phyloP scores from a whole-genome alignment of 2,329 filamentous ascomycete genomes.

The Falciphora oryzae region DNA sequence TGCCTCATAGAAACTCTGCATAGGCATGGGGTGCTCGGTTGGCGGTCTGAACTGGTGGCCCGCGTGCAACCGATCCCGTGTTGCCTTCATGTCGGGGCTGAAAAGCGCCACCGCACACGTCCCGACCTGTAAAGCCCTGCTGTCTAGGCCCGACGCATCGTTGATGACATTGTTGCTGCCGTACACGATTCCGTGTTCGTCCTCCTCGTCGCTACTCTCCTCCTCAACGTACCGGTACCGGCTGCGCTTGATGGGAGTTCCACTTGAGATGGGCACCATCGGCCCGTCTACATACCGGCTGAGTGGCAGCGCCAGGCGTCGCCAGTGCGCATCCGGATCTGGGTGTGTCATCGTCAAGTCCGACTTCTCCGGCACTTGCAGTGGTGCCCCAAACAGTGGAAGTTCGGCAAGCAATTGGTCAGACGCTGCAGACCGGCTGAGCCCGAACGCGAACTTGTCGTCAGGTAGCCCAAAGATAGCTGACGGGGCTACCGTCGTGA shows the following conservation, averaged over 20 bases:
- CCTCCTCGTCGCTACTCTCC: conserved; percentile 34
- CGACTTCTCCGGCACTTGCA: conserved; percentile 48
- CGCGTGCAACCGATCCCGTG: conserved; percentile 83
- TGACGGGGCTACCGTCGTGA: conserved; percentile 56
- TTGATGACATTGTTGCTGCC: not conserved
- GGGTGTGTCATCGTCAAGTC: conserved; percentile 51
- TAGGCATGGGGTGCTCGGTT: conserved; percentile 85
- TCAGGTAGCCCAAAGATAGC: conserved; percentile 78
- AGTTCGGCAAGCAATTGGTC: conserved; percentile 76
- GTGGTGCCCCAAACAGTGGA: conserved; percentile 67
- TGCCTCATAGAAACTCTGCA: conserved; percentile 83
- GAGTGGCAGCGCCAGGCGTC: conserved; percentile 70
- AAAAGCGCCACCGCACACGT: conserved; percentile 81
- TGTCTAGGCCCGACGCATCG: conserved; percentile 21
- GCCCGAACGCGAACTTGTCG: conserved; percentile 74
- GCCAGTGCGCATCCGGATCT: conserved; percentile 67
- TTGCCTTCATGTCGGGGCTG: conserved; percentile 79
- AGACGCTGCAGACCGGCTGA: conserved; percentile 67
- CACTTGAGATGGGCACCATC: conserved; percentile 61
- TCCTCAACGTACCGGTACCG: conserved; percentile 78
- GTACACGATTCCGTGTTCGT: not conserved
- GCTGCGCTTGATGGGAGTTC: conserved; percentile 68
- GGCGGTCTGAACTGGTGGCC: conserved; percentile 91
- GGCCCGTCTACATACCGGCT: conserved; percentile 83
- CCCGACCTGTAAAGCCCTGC: conserved; percentile 51